Percentiles rank a stretch among this genome's conserved stretches.
phyloP scores from a whole-genome alignment of 1,284 basidiomycete species.

The Melampsora larici-populina region DNA sequence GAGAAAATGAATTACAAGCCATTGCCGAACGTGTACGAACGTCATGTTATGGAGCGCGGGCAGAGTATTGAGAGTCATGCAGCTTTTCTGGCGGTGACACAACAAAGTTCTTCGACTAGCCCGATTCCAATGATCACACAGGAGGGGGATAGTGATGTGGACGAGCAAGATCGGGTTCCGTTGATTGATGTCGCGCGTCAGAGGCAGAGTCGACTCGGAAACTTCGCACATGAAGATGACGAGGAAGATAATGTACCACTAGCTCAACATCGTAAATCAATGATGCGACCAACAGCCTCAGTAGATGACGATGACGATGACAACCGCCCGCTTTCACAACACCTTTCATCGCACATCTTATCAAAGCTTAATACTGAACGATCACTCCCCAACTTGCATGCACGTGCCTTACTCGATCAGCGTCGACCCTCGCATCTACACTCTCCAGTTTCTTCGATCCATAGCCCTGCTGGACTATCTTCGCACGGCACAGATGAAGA shows the following conservation, averaged over 20 bases:
- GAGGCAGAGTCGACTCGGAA: neutral
- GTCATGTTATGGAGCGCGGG: conserved; percentile 10
- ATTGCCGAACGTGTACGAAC: conserved; percentile 18
- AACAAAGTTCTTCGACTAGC: conserved; percentile 6
- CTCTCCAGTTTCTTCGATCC: conserved; percentile 7
- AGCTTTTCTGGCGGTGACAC: conserved; percentile 3
- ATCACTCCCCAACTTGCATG: neutral
- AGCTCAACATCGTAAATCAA: conserved; percentile 29
- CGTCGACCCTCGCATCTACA: conserved; percentile 2
- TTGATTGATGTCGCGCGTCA: neutral
- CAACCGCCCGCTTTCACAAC: conserved; percentile 33
- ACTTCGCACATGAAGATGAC: neutral
- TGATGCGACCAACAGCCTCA: neutral
- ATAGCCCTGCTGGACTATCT: conserved; percentile 1
- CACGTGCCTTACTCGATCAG: neutral
- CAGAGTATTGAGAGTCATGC: conserved; percentile 25
- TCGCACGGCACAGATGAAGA: conserved; percentile 40
- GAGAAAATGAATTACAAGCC: conserved; percentile 36
- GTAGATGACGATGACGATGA: conserved; percentile 21
- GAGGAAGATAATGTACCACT: conserved; percentile 40
- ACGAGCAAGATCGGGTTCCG: conserved; percentile 1
- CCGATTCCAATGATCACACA: neutral
- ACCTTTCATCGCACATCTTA: neutral
- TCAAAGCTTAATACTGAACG: neutral
- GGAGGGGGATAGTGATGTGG: conserved; percentile 10